Evolutionary conservation across 495 filamentous ascomycete species (phyloP).

Genomic region (Parachaetomium inaequale): DNA sequence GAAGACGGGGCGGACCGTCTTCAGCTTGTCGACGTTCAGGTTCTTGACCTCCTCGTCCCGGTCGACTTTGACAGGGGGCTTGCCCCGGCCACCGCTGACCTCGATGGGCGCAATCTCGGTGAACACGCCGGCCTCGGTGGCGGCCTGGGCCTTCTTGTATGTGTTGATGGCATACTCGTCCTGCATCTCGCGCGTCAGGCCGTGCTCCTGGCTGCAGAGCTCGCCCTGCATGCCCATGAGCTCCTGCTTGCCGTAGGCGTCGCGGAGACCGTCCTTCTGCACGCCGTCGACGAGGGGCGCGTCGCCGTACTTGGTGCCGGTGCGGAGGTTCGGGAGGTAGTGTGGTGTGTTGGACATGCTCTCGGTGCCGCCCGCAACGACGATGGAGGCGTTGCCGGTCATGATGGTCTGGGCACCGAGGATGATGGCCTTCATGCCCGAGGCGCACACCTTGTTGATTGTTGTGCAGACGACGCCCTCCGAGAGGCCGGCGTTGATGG

Average conservation of each 20-base stretch:
- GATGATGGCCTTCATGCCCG: constrained; percentile 87
- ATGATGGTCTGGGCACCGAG: constrained; percentile 95
- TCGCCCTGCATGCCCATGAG: constrained; percentile 93
- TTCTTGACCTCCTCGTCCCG: constrained; percentile 96
- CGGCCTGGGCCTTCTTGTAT: constrained; percentile 87
- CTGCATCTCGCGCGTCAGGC: constrained; percentile 73
- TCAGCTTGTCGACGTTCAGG: constrained; percentile 90
- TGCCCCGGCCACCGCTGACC: constrained; percentile 81
- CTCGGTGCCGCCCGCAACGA: constrained; percentile 91
- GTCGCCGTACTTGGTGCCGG: constrained; percentile 86
- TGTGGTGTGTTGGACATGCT: constrained; percentile 98
- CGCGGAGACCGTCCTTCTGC: constrained; percentile 85
- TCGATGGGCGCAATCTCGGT: constrained; percentile 88
- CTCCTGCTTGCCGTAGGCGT: constrained; percentile 83
- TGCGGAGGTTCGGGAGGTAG: constrained; percentile 81
- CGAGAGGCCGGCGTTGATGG: constrained; percentile 77
- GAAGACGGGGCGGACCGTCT: constrained; percentile 80
- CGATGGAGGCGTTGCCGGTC: constrained; percentile 82
- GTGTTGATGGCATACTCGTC: constrained; percentile 90
- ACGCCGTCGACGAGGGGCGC: constrained; percentile 83
- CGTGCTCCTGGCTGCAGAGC: constrained; percentile 84
- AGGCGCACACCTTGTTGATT: constrained; percentile 98
- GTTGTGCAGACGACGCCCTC: constrained; percentile 81
- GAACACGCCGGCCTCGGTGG: constrained; percentile 74
- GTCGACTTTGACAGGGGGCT: constrained; percentile 75